These are phyloP conservation scores for Phytopythium ostracodes DNA, from an alignment of 352 stramenopile genomes.

Conservation along the genomic window DNA sequence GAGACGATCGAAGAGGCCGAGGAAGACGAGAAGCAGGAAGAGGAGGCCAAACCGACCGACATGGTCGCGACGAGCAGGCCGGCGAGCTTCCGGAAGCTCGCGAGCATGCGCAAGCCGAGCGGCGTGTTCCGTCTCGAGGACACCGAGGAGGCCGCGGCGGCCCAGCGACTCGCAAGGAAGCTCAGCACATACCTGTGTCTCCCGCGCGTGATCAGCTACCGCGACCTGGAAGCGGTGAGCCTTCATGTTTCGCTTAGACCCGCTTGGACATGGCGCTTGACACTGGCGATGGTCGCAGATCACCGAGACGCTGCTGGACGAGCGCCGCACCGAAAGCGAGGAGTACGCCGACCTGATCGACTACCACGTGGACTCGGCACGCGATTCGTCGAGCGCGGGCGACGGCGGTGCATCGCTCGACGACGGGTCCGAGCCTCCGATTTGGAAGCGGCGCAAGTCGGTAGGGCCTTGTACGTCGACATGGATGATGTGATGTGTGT, in stretches of 20 bases:
- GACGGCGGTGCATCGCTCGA: neutral
- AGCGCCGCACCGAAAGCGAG: constrained; percentile 39
- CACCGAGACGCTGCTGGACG: constrained; percentile 60
- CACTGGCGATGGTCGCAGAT: constrained; percentile 28
- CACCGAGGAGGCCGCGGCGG: constrained; percentile 25
- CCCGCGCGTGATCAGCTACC: constrained; percentile 67
- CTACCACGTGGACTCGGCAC: constrained; percentile 58
- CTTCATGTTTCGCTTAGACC: neutral
- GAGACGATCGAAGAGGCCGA: constrained; percentile 13
- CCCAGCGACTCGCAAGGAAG: constrained; percentile 49
- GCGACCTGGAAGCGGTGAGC: constrained; percentile 56
- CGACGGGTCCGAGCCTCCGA: constrained; percentile 17
- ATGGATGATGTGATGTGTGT: no score
- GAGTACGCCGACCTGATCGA: constrained; percentile 70
- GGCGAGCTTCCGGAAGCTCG: constrained; percentile 27
- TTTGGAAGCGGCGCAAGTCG: constrained; percentile 49
- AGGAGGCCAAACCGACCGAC: constrained; percentile 1
- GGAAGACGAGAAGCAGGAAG: constrained; percentile 8
- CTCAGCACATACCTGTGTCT: constrained; percentile 67
- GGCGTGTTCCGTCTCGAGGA: constrained; percentile 8
- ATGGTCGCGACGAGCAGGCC: constrained; percentile 7
- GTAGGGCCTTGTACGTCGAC: no score
- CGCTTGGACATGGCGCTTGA: neutral
- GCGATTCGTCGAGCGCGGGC: constrained; percentile 23
- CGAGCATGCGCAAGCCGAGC: constrained; percentile 23